Evolutionary conservation across 2,329 filamentous ascomycete genomes (phyloP).

Genomic region (Fusarium keratoplasticum): DNA sequence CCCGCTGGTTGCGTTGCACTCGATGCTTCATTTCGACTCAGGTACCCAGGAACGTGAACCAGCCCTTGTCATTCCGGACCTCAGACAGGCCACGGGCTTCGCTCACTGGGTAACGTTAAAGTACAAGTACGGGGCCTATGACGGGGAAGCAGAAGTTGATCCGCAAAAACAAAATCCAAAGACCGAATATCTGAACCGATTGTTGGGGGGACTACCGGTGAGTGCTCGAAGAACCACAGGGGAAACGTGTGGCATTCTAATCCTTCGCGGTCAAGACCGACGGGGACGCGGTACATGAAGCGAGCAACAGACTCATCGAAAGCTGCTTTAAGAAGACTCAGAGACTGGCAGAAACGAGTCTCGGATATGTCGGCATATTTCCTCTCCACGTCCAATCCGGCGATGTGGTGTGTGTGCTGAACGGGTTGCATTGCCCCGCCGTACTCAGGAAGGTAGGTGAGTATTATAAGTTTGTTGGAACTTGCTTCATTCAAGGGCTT

Average conservation of each 20-base stretch:
- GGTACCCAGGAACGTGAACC: background rate
- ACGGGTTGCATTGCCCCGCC: background rate
- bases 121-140: background rate
- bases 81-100: background rate
- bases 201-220: background rate
- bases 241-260: too few species aligned
- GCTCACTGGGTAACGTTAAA: background rate
- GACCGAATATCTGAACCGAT: background rate
- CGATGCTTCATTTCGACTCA: background rate
- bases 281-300: background rate
- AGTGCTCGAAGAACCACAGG: background rate
- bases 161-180: too few species aligned
- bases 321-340: background rate
- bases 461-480: background rate
- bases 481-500: background rate
- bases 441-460: background rate
- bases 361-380: constrained; percentile 3
- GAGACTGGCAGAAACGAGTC: background rate
- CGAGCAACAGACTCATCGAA: background rate
- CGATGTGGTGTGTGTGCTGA: background rate
- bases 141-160: too few species aligned
- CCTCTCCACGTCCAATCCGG: background rate
- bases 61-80: background rate
- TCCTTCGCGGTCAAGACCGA: background rate
- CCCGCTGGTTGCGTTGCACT: background rate